Conservation (phyloP, 805 yeast genomes). For the Lipomyces anomalus region DNA sequence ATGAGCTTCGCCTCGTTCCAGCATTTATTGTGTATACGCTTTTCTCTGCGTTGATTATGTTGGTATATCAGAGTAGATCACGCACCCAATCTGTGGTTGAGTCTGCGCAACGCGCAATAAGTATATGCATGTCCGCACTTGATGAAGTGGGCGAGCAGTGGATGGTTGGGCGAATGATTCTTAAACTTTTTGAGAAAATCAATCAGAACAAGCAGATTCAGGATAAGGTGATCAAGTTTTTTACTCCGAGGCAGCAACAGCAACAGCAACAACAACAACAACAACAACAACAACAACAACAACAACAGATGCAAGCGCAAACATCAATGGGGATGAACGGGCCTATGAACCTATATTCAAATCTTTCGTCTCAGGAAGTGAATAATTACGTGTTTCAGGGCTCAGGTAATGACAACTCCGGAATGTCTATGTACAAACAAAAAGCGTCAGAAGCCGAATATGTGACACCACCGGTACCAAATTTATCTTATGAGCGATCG, state of each 20-base stretch:
- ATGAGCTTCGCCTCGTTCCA: constrained; percentile 49
- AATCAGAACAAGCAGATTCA: constrained; percentile 25
- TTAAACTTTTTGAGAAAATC: constrained; percentile 44
- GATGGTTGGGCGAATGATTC: constrained; percentile 48
- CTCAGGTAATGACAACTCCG: no score
- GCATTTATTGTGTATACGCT: constrained; percentile 54
- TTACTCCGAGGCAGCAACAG: background rate
- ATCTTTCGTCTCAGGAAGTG: background rate
- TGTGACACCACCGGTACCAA: background rate
- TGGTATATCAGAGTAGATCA: constrained; percentile 60
- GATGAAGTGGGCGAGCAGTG: constrained; percentile 45
- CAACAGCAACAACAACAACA: background rate
- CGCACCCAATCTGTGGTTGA: constrained; percentile 34
- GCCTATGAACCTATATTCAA: background rate
- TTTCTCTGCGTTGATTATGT: constrained; percentile 62
- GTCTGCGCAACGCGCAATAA: constrained; percentile 36
- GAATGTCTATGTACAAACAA: background rate
- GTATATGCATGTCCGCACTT: constrained; percentile 35
- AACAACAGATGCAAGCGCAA: no score
- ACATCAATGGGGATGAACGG: no score
- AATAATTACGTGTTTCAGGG: no score
- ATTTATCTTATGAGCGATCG: no score
- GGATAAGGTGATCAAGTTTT: constrained; percentile 20
- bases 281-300: constrained; percentile 1
- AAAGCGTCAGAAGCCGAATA: background rate